phyloP scores from a whole-genome alignment of 164 flowering plant species.

The Vitis riparia region DNA sequence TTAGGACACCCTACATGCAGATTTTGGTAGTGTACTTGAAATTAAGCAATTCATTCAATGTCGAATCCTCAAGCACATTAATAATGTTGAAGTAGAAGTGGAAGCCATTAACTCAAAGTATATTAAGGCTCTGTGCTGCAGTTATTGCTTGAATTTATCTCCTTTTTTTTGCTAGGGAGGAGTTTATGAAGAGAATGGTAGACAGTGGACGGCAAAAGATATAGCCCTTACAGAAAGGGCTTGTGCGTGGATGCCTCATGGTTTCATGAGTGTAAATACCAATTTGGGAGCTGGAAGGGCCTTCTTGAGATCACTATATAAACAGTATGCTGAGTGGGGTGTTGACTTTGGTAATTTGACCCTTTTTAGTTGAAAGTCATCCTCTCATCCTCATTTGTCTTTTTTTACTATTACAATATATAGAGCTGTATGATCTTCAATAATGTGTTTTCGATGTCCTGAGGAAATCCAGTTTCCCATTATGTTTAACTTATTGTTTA shows the following conservation, averaged over 20 bases:
- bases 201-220: slow-evolving; percentile 72
- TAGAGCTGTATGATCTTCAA: too few species aligned
- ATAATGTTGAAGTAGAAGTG: too few species aligned
- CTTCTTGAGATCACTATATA: slow-evolving; percentile 79
- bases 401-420: too few species aligned
- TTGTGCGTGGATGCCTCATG: slow-evolving; percentile 88
- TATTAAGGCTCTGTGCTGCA: not conserved
- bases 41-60: too few species aligned
- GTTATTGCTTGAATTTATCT: slow-evolving; percentile 1
- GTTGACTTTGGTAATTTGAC: slow-evolving; percentile 77
- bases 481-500: too few species aligned
- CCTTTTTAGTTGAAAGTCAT: not conserved
- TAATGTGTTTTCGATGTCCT: too few species aligned
- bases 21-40: too few species aligned
- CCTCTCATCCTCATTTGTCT: too few species aligned
- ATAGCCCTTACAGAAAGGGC: slow-evolving; percentile 61
- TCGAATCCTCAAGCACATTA: too few species aligned
- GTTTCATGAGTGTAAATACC: slow-evolving; percentile 91
- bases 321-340: slow-evolving; percentile 93
- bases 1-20: too few species aligned
- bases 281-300: slow-evolving; percentile 78
- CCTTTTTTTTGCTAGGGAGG: slow-evolving; percentile 45
- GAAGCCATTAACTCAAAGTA: too few species aligned
- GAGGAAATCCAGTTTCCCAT: too few species aligned
- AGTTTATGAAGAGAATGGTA: slow-evolving; percentile 59